Evolutionary conservation across 2,329 filamentous ascomycete species (phyloP).

Genomic region (Apiospora malaysiana): DNA sequence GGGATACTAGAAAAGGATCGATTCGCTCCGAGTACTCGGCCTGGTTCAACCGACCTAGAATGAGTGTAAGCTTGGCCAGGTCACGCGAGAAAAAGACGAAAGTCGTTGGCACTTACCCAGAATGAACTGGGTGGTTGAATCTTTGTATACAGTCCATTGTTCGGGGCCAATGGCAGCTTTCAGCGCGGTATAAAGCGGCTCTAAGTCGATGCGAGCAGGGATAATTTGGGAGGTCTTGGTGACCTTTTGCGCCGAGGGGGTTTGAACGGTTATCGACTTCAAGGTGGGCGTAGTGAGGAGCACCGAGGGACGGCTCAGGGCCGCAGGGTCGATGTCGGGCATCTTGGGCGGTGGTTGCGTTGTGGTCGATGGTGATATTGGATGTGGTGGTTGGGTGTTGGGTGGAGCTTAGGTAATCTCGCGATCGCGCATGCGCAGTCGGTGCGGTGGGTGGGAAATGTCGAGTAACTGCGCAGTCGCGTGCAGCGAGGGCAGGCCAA

Average conservation of each 20-base stretch:
- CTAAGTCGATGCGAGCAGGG: constrained; percentile 70
- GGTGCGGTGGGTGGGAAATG: constrained; percentile 16
- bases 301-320: constrained; percentile 66
- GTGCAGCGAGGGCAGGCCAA: constrained; percentile 55
- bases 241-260: constrained; percentile 55
- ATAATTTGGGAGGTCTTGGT: constrained; percentile 67
- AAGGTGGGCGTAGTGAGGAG: constrained; percentile 65
- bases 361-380: constrained; percentile 18
- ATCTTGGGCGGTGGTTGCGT: constrained; percentile 45
- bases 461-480: constrained; percentile 42
- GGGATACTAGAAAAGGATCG: constrained; percentile 63
- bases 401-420: constrained; percentile 26
- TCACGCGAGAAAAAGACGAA: constrained; percentile 17
- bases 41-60: constrained; percentile 66
- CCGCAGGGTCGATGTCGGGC: constrained; percentile 75
- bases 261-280: constrained; percentile 62
- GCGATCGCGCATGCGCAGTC: constrained; percentile 24
- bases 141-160: constrained; percentile 70
- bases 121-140: constrained; percentile 66
- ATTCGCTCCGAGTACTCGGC: constrained; percentile 63
- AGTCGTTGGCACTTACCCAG: constrained; percentile 56
- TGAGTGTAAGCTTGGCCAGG: constrained; percentile 4
- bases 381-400: neutral
- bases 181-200: constrained; percentile 67
- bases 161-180: constrained; percentile 65